A percentile compares a stretch with the other conserved stretches of the same genome.
Evolutionary conservation across 768 basidiomycete species (phyloP).

Genomic region (Kwoniella heveanensis): DNA sequence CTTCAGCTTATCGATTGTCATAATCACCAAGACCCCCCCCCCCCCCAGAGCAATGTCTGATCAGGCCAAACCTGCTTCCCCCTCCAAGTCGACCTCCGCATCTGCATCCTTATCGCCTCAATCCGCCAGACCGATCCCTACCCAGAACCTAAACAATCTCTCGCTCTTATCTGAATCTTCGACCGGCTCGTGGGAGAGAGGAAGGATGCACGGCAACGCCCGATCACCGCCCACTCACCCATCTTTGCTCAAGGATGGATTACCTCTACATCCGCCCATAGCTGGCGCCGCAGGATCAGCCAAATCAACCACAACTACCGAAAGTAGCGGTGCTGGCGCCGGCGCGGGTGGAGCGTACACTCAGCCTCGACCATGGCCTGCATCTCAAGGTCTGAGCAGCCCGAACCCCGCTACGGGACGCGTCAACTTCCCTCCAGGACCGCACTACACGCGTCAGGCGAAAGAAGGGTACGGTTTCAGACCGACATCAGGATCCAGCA

Average conservation of each 20-base stretch:
- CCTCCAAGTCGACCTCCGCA: neutral
- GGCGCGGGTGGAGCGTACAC: neutral
- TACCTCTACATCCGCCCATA: neutral
- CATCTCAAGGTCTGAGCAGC: slow-evolving; percentile 9
- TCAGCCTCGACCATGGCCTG: slow-evolving; percentile 19
- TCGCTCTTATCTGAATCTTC: slow-evolving; percentile 48
- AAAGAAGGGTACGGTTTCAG: slow-evolving; percentile 84
- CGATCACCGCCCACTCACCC: slow-evolving; percentile 34
- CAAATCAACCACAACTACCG: neutral
- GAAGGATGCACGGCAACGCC: slow-evolving; percentile 41
- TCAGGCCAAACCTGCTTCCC: neutral
- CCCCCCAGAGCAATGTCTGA: neutral
- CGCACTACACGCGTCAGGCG: slow-evolving; percentile 35
- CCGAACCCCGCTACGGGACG: slow-evolving; percentile 19
- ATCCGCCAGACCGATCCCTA: slow-evolving; percentile 21
- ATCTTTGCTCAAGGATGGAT: slow-evolving; percentile 6
- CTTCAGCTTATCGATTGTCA: neutral
- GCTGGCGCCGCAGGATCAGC: neutral
- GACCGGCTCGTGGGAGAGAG: slow-evolving; percentile 54
- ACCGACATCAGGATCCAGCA: slow-evolving; percentile 68
- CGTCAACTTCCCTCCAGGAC: slow-evolving; percentile 18
- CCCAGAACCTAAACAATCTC: slow-evolving; percentile 36
- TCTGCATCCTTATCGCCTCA: neutral
- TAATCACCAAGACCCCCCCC: slow-evolving; percentile 3
- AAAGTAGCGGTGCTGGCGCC: neutral